Percentiles rank a stretch among this genome's conserved stretches.
Evolutionary conservation across 129 eudicot species (phyloP).

Genomic region (Chrysanthemum makinoi): DNA sequence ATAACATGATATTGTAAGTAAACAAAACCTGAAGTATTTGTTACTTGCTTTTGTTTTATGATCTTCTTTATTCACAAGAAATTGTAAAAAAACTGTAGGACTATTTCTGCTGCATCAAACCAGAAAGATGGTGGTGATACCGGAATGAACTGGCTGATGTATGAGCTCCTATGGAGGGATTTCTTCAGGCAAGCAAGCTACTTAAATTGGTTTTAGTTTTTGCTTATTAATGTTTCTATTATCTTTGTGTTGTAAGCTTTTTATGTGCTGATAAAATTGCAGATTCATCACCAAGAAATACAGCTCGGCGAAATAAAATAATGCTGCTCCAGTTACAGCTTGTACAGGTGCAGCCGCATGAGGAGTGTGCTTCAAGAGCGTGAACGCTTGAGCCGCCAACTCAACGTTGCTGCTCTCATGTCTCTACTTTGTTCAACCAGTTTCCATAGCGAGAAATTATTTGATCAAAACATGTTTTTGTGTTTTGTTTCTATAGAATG

Average conservation of each 20-base stretch:
- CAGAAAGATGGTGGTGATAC: conserved; percentile 64
- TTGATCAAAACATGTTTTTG: conserved; percentile 1
- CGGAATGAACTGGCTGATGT: conserved; percentile 87
- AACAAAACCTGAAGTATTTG: too few relatives aligned
- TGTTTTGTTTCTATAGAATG: conserved; percentile 12
- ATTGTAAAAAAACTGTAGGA: conserved; percentile 42
- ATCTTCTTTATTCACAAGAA: neutral
- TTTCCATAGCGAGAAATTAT: neutral
- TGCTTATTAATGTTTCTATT: neutral
- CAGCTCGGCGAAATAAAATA: conserved; percentile 65
- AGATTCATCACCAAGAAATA: conserved; percentile 88
- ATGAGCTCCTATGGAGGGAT: conserved; percentile 96
- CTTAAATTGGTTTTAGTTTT: neutral
- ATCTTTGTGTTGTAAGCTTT: neutral
- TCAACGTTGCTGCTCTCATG: too few relatives aligned
- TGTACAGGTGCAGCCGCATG: conserved; percentile 68
- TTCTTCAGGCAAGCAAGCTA: conserved; percentile 67
- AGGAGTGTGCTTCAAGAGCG: conserved; percentile 24
- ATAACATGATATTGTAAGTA: too few relatives aligned
- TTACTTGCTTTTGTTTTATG: neutral
- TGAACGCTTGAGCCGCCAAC: neutral
- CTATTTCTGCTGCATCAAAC: conserved; percentile 58
- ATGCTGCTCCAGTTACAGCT: conserved; percentile 78
- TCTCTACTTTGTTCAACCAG: too few relatives aligned
- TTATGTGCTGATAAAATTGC: neutral